Base-by-base conservation (phyloP, 2,329 filamentous ascomycete species). In the Colletotrichum horii region DNA sequence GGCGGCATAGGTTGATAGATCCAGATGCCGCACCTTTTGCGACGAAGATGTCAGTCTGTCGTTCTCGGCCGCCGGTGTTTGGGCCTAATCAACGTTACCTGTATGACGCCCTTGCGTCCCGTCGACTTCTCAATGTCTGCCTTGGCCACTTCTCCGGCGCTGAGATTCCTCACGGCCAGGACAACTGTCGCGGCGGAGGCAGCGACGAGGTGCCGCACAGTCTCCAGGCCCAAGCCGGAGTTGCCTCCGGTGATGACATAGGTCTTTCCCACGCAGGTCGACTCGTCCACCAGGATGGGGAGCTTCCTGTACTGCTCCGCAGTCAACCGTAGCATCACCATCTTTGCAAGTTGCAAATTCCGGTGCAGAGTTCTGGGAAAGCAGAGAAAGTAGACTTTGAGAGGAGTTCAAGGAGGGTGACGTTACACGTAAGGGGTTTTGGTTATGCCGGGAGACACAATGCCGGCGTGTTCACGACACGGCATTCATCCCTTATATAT, bases 1-100 rank as follows among this genome's bases (percentile, higher is more conserved):
- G 4, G 84, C 86, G 2, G 81, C 79, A 74, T 85, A 87, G 12
- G 79, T 82, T 2, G 71, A 71, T 70, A 87, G 82, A 74, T 88
- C 85, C 6, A 88, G 74, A n/a, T 65, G 62, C 74, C 77, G 77
- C 30, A 71, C 68, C 61, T 75, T 75, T 69, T n/a, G 52, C 19
- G 78, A 60, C 19, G 56, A n/a, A 62, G 15, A n/a, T 48, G 3
- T 66, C 24, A 66, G 62, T 16, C 62, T 43, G 3, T 22, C 15
- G 6, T 22, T 32, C 16, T 32, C n/a, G 34, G 36, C 36, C 9
- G 62, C 34, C 28, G 22, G 34, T 15, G 9, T 43, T 30, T 28
- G 62, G 24, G 34, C 15, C 24, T n/a, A 9, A n/a, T 28, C 8
- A 43, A 48, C 24, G 22, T 66, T 52, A 66, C 36, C 62, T 66